Conservation (phyloP, 805 yeast species). For the Pichia pseudocactophila region DNA sequence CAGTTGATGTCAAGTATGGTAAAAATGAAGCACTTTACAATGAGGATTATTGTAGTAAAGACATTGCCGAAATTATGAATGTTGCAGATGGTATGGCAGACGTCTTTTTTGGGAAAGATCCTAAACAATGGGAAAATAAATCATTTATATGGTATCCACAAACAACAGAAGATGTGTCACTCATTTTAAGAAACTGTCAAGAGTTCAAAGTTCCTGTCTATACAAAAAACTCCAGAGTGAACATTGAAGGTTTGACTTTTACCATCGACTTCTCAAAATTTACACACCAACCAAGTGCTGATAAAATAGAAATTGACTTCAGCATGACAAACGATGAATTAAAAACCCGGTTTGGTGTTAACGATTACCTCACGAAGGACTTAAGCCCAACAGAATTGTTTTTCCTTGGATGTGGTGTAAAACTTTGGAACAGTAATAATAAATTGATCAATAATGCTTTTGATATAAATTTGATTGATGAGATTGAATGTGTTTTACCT, state of each 20-base stretch:
- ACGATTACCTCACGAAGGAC: background rate
- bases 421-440: constrained; percentile 1
- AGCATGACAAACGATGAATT: constrained; percentile 1
- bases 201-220: constrained; percentile 23
- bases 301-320: background rate
- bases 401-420: constrained; percentile 15
- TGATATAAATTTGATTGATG: constrained; percentile 8
- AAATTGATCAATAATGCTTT: constrained; percentile 10
- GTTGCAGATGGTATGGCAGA: constrained; percentile 17
- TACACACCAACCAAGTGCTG: constrained; percentile 5
- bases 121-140: constrained; percentile 12
- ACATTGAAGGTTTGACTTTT: constrained; percentile 11
- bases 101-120: constrained; percentile 17
- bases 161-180: constrained; percentile 17
- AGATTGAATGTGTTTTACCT: constrained; percentile 21
- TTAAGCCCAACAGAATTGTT: constrained; percentile 16
- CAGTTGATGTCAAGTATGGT: constrained; percentile 15
- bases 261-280: constrained; percentile 13
- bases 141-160: constrained; percentile 17
- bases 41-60: constrained; percentile 14
- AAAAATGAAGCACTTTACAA: constrained; percentile 9
- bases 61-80: constrained; percentile 15
- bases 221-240: constrained; percentile 2
- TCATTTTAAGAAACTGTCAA: constrained; percentile 18
- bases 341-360: constrained; percentile 2